Evolutionary conservation across 495 filamentous ascomycete species (phyloP).

Genomic region (Penicillium malachiteum): DNA sequence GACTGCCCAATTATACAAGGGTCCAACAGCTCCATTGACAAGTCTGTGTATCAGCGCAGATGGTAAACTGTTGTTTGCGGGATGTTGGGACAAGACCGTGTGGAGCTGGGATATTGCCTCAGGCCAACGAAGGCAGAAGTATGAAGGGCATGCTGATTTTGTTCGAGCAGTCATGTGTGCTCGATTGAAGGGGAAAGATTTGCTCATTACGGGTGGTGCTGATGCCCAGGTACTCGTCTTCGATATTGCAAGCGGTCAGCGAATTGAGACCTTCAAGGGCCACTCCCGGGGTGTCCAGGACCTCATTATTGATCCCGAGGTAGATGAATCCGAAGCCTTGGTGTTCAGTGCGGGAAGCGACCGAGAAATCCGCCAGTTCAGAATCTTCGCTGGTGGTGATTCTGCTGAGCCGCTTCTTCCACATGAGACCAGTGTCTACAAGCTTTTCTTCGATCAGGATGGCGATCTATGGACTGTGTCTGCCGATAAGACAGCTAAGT

Average conservation of each 20-base stretch:
- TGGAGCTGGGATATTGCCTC: slow-evolving; percentile 75
- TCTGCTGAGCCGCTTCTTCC: slow-evolving; percentile 62
- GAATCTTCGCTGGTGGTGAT: slow-evolving; percentile 45
- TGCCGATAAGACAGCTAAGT: slow-evolving; percentile 79
- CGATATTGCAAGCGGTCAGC: slow-evolving; percentile 64
- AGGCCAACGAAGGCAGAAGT: slow-evolving; percentile 51
- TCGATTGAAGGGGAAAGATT: slow-evolving; percentile 54
- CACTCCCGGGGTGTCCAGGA: slow-evolving; percentile 75
- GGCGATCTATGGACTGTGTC: slow-evolving; percentile 87
- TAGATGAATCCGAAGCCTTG: slow-evolving; percentile 41
- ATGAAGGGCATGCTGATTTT: slow-evolving; percentile 84
- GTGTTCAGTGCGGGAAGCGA: slow-evolving; percentile 82
- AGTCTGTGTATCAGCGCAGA: slow-evolving; percentile 67
- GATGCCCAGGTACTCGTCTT: slow-evolving; percentile 86
- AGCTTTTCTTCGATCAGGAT: slow-evolving; percentile 69
- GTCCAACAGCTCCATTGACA: slow-evolving; percentile 76
- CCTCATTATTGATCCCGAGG: slow-evolving; percentile 66
- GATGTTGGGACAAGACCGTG: slow-evolving; percentile 89
- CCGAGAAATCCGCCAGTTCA: slow-evolving; percentile 71
- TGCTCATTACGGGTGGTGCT: slow-evolving; percentile 81
- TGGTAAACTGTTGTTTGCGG: slow-evolving; percentile 68
- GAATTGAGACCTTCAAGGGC: slow-evolving; percentile 73
- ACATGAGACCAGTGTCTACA: slow-evolving; percentile 89
- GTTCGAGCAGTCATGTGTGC: slow-evolving; percentile 69
- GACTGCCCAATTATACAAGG: slow-evolving; percentile 57